These are phyloP conservation scores for Lentinula lateritia DNA, from an alignment of 768 basidiomycete species.

Conservation along the genomic window DNA sequence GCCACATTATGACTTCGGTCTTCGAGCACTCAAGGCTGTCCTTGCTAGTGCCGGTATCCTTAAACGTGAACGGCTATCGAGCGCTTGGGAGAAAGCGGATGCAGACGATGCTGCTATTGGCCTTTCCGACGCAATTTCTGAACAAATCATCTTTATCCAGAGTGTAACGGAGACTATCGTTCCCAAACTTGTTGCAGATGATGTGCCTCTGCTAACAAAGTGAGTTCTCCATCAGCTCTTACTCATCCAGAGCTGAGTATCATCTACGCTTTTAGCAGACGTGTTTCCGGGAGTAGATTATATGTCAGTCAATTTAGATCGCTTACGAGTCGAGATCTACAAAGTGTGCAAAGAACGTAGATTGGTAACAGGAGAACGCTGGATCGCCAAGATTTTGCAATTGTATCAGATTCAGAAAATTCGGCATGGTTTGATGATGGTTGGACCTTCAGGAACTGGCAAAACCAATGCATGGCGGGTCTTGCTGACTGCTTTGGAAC, in stretches of 20 bases:
- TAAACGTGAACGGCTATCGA: slow-evolving; percentile 82
- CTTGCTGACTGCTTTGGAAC: slow-evolving; percentile 82
- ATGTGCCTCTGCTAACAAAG: slow-evolving; percentile 93
- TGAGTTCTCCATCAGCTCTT: slow-evolving; percentile 27
- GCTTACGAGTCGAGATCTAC: slow-evolving; percentile 78
- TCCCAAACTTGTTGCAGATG: slow-evolving; percentile 95
- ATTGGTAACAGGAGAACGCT: slow-evolving; percentile 80
- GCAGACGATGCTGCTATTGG: slow-evolving; percentile 37
- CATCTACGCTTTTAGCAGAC: slow-evolving; percentile 77
- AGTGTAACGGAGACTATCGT: slow-evolving; percentile 98
- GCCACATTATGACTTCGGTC: slow-evolving; percentile 98
- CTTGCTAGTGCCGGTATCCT: slow-evolving; percentile 95
- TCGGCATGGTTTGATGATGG: slow-evolving; percentile 99
- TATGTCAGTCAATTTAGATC: slow-evolving; percentile 80
- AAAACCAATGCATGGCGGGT: slow-evolving; percentile 98
- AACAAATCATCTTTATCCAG: slow-evolving; percentile 97
- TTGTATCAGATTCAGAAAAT: slow-evolving; percentile 99
- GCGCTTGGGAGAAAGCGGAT: slow-evolving; percentile 31
- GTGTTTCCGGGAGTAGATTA: slow-evolving; percentile 97
- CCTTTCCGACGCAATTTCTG: slow-evolving; percentile 70
- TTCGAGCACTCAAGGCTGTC: slow-evolving; percentile 95
- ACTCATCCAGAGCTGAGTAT: background rate
- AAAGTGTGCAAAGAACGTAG: slow-evolving; percentile 84
- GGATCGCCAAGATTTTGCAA: slow-evolving; percentile 95
- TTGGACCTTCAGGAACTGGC: slow-evolving; percentile 93